phyloP scores from a whole-genome alignment of 2,329 filamentous ascomycete species.

The Fusarium concolor region DNA sequence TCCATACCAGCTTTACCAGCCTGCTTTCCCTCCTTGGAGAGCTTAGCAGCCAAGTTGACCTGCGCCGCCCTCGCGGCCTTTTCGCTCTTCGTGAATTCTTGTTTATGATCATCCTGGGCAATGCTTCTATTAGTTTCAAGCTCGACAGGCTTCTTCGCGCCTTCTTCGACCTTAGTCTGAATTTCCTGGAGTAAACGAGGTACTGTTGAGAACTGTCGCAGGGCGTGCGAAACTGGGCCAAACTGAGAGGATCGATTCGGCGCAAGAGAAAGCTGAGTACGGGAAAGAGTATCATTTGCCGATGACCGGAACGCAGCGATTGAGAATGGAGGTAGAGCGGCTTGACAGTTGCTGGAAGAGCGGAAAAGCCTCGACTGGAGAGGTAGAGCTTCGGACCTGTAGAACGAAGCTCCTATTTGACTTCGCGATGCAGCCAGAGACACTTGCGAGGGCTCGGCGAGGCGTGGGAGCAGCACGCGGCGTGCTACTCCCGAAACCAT shows the following conservation, averaged over 20 bases:
- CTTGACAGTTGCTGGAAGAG: constrained; percentile 30
- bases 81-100: constrained; percentile 75
- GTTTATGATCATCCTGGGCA: constrained; percentile 51
- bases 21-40: constrained; percentile 82
- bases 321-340: constrained; percentile 44
- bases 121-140: constrained; percentile 48
- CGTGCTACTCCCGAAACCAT: constrained; percentile 64
- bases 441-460: constrained; percentile 51
- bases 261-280: constrained; percentile 6
- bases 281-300: constrained; percentile 17
- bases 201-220: constrained; percentile 49
- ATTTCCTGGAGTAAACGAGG: constrained; percentile 40
- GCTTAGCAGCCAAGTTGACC: constrained; percentile 86
- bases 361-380: constrained; percentile 37
- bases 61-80: constrained; percentile 88
- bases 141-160: constrained; percentile 54
- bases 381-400: constrained; percentile 29
- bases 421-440: constrained; percentile 39
- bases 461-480: constrained; percentile 62
- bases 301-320: constrained; percentile 40
- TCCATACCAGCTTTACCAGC: constrained; percentile 69
- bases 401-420: constrained; percentile 36
- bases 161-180: constrained; percentile 47
- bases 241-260: constrained; percentile 11
- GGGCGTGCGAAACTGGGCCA: constrained; percentile 29